Evolutionary conservation across 2,329 filamentous ascomycete genomes (phyloP).

Genomic region (Hypoxylon sp.): DNA sequence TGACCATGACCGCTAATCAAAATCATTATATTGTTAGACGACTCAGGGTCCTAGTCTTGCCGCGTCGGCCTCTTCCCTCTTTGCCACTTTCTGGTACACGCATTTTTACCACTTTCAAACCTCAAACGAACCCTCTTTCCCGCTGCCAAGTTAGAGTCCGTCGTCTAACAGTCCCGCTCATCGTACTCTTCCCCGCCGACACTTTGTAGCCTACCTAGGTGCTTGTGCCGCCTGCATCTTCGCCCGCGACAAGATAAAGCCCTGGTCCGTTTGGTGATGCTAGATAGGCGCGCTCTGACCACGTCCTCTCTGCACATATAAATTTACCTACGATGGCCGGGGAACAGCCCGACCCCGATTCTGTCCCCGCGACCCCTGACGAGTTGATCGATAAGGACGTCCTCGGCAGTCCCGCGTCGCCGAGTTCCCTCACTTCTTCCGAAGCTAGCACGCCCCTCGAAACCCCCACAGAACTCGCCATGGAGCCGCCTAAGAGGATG

Average conservation of each 20-base stretch:
- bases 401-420: slow-evolving; percentile 51
- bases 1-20: slow-evolving; percentile 25
- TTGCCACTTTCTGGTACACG: slow-evolving; percentile 24
- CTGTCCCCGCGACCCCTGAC: slow-evolving; percentile 57
- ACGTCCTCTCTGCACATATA: slow-evolving; percentile 10
- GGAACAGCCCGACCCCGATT: slow-evolving; percentile 40
- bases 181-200: slow-evolving; percentile 15
- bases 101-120: slow-evolving; percentile 5
- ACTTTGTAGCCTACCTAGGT: background rate
- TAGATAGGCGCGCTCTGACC: slow-evolving; percentile 18
- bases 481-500: slow-evolving; percentile 58
- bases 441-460: slow-evolving; percentile 59
- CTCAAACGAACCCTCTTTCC: slow-evolving; percentile 1
- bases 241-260: slow-evolving; percentile 1
- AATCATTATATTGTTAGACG: slow-evolving; percentile 20
- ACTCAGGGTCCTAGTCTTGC: slow-evolving; percentile 27
- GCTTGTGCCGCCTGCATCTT: slow-evolving; percentile 2
- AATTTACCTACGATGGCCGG: slow-evolving; percentile 27
- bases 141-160: background rate
- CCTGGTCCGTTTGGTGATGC: slow-evolving; percentile 23
- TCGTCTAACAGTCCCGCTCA: slow-evolving; percentile 7
- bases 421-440: slow-evolving; percentile 56
- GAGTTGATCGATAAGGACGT: slow-evolving; percentile 49
- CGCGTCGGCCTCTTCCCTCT: slow-evolving; percentile 27
- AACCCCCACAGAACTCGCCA: slow-evolving; percentile 44